These are phyloP conservation scores for Diplotaxis tenuifolia DNA, from an alignment of 345 rosid species.

Conservation along the genomic window DNA sequence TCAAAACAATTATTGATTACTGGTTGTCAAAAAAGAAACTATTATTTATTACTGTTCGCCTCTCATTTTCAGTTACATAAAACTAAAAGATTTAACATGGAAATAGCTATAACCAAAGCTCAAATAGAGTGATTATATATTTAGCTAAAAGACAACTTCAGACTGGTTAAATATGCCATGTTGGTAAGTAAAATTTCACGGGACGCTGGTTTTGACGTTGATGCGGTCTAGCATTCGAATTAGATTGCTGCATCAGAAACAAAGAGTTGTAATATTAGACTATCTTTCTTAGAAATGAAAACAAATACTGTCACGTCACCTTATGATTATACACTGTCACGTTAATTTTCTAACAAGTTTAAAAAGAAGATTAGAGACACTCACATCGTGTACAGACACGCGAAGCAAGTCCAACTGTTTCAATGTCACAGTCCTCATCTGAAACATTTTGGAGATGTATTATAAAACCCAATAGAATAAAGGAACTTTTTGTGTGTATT, in stretches of 20 bases:
- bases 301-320: background rate
- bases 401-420: constrained; percentile 31
- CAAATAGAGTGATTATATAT: background rate
- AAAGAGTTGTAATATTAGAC: background rate
- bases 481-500: background rate
- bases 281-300: background rate
- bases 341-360: background rate
- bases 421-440: constrained; percentile 23
- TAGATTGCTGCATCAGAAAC: constrained; percentile 26
- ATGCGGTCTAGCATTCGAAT: constrained; percentile 33
- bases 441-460: background rate
- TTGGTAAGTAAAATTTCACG: constrained; percentile 25
- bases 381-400: constrained; percentile 32
- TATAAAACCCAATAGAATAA: background rate
- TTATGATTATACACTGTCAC: background rate
- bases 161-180: constrained; percentile 23
- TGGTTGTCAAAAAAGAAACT: no score
- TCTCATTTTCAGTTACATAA: background rate
- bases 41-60: background rate
- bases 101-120: background rate
- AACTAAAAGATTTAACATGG: background rate
- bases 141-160: no score
- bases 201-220: constrained; percentile 12
- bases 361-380: background rate
- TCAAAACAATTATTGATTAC: no score